Conservation (phyloP, 495 filamentous ascomycete species). For the Neurospora cerealis region DNA sequence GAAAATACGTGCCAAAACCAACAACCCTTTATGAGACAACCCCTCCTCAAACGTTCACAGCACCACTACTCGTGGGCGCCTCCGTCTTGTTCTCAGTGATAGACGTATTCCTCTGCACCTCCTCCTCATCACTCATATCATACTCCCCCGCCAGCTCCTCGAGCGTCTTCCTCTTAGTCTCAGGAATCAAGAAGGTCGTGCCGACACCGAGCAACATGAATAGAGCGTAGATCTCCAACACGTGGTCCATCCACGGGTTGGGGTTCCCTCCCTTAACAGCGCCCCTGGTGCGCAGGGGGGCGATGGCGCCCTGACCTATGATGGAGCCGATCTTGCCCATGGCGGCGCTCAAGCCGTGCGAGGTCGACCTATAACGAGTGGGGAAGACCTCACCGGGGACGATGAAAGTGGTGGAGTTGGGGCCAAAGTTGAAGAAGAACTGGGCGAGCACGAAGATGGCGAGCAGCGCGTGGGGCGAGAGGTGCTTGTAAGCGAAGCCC, state of each 20-base stretch:
- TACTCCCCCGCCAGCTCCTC: constrained; percentile 48
- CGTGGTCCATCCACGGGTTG: constrained; percentile 65
- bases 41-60: not conserved
- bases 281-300: constrained; percentile 38
- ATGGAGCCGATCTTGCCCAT: constrained; percentile 51
- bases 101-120: not conserved
- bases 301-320: constrained; percentile 43
- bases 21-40: not conserved
- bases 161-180: constrained; percentile 65
- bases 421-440: constrained; percentile 62
- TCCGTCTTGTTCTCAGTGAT: not conserved
- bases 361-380: constrained; percentile 74
- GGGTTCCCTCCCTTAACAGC: constrained; percentile 25
- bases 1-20: not conserved
- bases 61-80: not conserved
- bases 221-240: constrained; percentile 69
- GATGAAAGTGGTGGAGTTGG: constrained; percentile 85
- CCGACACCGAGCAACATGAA: constrained; percentile 69
- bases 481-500: constrained; percentile 54
- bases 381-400: constrained; percentile 87
- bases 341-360: constrained; percentile 76
- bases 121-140: constrained; percentile 7
- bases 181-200: constrained; percentile 57
- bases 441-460: constrained; percentile 74
- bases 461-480: constrained; percentile 44